Base-by-base conservation (phyloP, 2,329 filamentous ascomycete genomes). In the Chaetomium sp. region DNA sequence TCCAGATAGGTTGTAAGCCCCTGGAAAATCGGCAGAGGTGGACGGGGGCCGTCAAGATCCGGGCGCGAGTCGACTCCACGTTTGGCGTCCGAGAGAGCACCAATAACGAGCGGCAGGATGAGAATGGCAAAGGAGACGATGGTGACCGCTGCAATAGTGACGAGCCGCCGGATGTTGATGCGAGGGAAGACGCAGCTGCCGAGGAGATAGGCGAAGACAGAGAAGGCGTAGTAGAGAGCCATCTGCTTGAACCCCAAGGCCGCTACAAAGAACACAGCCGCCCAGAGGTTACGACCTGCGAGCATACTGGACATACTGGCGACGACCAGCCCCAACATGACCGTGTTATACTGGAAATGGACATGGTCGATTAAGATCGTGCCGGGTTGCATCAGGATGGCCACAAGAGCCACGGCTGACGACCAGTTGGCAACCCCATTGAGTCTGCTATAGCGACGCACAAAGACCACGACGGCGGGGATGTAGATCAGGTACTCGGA, bases 171-270 rank as follows among this genome's bases (percentile, higher is more conserved):
- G 2, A 85, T 64, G 54, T 87, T 85, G 65, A 91, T 72, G 9
- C 78, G 77, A 0, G 91, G 91, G 60, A 85, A 86, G n/a, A 95
- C 65, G 67, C 91, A 96, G 66, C 86, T 84, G 7, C 92, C 94
- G 0, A 97, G 76, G 1, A 99, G 83, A 67, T 91, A 99, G 36
- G 90, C 87, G 69, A 97, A 97, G 55, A 97, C 86, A 19, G 87
- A 86, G 11, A 95, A 91, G 3, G 95, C 91, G 71, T 96, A 99
- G 74, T 97, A 99, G 12, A 99, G 79, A 1, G 92, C 92, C 95
- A 99, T 99, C 71, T 99, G 94, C 76, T 99, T 99, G 78, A 97
- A 99, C 5, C 90, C 90, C n/a, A 99, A 77, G 3, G 92, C 89
- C 12, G 82, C 84, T 6, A 99, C 94, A 65, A 99, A 99, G 75